Percentiles rank a stretch among this genome's conserved stretches.
Conservation (phyloP, 164 flowering plant species). For the Chimonanthus salicifolius region DNA sequence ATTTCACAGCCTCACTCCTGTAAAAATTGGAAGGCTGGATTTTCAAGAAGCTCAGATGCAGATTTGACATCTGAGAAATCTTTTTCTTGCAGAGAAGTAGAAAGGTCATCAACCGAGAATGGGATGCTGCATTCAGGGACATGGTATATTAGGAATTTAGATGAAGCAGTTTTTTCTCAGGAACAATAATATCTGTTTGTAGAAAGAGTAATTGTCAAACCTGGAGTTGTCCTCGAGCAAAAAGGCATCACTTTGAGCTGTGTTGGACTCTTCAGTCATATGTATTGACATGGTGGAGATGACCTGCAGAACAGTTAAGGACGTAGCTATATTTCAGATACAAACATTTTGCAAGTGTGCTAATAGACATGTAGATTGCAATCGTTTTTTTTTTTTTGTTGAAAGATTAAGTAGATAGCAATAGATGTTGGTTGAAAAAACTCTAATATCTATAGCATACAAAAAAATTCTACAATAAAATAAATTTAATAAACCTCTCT, state of each 20-base stretch:
- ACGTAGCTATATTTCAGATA: neutral
- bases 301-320: constrained; percentile 36
- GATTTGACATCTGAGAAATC: constrained; percentile 63
- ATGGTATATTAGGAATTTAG: neutral
- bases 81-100: constrained; percentile 42
- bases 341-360: neutral
- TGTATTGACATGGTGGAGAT: constrained; percentile 63
- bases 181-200: neutral
- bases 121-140: constrained; percentile 59
- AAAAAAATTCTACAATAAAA: no score
- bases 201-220: constrained; percentile 23
- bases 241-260: constrained; percentile 46
- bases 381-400: neutral
- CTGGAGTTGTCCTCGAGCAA: constrained; percentile 80
- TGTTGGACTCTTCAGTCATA: constrained; percentile 59
- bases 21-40: constrained; percentile 83
- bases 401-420: neutral
- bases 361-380: neutral
- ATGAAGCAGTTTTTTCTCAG: neutral
- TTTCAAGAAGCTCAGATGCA: constrained; percentile 55
- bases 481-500: no score
- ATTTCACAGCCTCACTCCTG: constrained; percentile 40
- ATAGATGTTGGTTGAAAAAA: neutral
- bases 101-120: constrained; percentile 73
- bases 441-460: no score